Evolutionary conservation across 2,329 filamentous ascomycete genomes (phyloP).

Genomic region (Diaporthe citri): DNA sequence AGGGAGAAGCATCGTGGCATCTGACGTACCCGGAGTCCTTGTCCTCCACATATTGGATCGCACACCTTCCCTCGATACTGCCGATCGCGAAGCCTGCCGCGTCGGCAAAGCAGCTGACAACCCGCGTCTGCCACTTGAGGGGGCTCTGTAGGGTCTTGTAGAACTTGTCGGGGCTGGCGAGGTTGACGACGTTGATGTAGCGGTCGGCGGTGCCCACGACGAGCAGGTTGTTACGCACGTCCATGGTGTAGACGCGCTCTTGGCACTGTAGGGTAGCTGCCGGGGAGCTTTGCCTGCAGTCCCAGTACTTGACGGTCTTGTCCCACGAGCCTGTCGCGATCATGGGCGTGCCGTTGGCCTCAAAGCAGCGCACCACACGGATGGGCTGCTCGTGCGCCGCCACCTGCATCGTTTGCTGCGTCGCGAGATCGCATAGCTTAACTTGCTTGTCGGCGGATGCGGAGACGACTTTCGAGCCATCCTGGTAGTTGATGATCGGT

Average conservation of each 20-base stretch:
- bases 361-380: conserved; percentile 82
- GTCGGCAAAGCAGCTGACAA: conserved; percentile 95
- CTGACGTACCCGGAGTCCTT: conserved; percentile 79
- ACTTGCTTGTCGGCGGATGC: conserved; percentile 92
- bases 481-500: conserved; percentile 64
- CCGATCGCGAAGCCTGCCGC: conserved; percentile 93
- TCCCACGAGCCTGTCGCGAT: conserved; percentile 95
- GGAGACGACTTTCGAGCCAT: conserved; percentile 89
- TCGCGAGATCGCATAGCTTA: conserved; percentile 85
- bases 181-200: conserved; percentile 95
- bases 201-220: conserved; percentile 95
- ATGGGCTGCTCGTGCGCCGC: conserved; percentile 89
- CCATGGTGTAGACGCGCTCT: conserved; percentile 91
- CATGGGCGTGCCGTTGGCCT: conserved; percentile 79
- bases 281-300: conserved; percentile 75
- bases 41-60: conserved; percentile 98
- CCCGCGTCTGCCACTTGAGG: conserved; percentile 97
- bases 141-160: conserved; percentile 98
- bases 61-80: conserved; percentile 95
- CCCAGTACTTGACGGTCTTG: conserved; percentile 92
- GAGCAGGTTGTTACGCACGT: conserved; percentile 87
- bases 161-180: conserved; percentile 85
- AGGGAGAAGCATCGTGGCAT: background rate
- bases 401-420: conserved; percentile 77
- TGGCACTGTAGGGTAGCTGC: conserved; percentile 76